Percentiles rank a stretch among this genome's conserved stretches.
Conservation (phyloP, 1,139 yeast species). For the Yamadazyma dendronema region DNA sequence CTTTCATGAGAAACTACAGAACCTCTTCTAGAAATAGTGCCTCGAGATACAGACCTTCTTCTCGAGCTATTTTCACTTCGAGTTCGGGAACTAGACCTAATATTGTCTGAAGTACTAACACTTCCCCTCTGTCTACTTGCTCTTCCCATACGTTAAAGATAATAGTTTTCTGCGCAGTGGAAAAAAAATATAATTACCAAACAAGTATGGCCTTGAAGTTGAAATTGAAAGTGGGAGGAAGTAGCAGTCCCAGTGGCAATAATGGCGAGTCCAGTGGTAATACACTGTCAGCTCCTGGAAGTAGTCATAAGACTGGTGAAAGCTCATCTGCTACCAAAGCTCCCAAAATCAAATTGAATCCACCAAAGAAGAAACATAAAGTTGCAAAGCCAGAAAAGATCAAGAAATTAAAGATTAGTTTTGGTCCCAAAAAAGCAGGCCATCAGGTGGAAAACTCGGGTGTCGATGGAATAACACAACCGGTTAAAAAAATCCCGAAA, state of each 20-base stretch:
- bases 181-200: background rate
- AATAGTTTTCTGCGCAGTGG: background rate
- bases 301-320: background rate
- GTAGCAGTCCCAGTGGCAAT: constrained; percentile 7
- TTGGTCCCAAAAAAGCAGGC: constrained; percentile 15
- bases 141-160: constrained; percentile 5
- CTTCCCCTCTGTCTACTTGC: constrained; percentile 1
- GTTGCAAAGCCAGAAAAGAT: constrained; percentile 18
- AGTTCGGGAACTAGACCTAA: background rate
- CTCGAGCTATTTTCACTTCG: constrained; percentile 1
- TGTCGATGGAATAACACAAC: constrained; percentile 12
- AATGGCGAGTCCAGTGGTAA: constrained; percentile 4
- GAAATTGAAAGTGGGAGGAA: constrained; percentile 24
- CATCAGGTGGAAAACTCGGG: constrained; percentile 12
- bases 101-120: background rate
- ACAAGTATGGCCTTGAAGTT: constrained; percentile 18
- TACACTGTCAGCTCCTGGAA: no score
- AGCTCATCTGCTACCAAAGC: background rate
- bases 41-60: constrained; percentile 1
- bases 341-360: constrained; percentile 13
- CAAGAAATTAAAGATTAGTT: constrained; percentile 22
- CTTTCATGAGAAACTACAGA: constrained; percentile 44
- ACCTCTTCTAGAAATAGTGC: constrained; percentile 27
- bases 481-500: constrained; percentile 46
- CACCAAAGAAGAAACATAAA: constrained; percentile 27